These are phyloP conservation scores for Mrakia frigida DNA, from an alignment of 768 basidiomycete species.

Conservation along the genomic window DNA sequence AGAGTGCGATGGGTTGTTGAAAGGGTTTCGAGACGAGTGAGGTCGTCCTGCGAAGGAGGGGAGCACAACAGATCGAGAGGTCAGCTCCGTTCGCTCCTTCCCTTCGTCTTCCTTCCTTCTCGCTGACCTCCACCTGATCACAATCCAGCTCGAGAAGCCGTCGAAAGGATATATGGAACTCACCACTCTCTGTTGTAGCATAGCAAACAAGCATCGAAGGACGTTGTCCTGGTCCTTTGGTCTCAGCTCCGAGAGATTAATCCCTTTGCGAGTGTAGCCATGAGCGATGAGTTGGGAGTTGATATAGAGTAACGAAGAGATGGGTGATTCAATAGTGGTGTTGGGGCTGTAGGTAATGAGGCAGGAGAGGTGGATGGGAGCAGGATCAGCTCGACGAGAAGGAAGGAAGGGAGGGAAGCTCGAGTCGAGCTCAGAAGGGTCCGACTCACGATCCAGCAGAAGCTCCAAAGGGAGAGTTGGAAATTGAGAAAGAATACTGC, in stretches of 20 bases:
- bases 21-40: constrained; percentile 69
- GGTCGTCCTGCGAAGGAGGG: constrained; percentile 55
- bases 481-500: constrained; percentile 16
- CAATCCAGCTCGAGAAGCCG: background rate
- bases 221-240: constrained; percentile 55
- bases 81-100: background rate
- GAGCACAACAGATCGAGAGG: background rate
- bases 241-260: constrained; percentile 56
- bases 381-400: background rate
- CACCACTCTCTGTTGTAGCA: constrained; percentile 73
- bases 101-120: background rate
- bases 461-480: constrained; percentile 18
- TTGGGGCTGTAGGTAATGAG: background rate
- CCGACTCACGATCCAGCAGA: background rate
- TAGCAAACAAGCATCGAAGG: constrained; percentile 67
- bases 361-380: background rate
- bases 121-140: background rate
- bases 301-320: constrained; percentile 51
- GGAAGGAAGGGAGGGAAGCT: background rate
- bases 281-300: constrained; percentile 78
- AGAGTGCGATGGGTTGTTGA: constrained; percentile 69
- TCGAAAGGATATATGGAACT: constrained; percentile 40
- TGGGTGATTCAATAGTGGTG: background rate
- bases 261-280: constrained; percentile 60
- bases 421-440: background rate